A percentile compares a stretch with the other conserved stretches of the same genome.
phyloP scores from a whole-genome alignment of 2,329 filamentous ascomycete species.

The Aureobasidium sp. region DNA sequence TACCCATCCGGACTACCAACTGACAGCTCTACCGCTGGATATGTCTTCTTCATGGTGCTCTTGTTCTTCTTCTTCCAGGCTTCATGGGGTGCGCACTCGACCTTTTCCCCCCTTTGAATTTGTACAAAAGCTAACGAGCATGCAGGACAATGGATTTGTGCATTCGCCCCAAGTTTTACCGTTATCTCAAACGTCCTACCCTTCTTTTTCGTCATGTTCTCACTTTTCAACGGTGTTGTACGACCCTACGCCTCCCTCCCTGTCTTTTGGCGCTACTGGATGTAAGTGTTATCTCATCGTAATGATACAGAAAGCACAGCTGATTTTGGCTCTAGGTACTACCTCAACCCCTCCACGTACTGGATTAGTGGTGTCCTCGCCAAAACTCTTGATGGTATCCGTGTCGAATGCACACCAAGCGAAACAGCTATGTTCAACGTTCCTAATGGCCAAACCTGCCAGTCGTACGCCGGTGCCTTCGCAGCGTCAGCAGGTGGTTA shows the following conservation, averaged over 20 bases:
- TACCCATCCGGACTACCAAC: conserved; percentile 64
- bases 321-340: neutral
- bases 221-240: conserved; percentile 70
- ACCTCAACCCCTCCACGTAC: conserved; percentile 57
- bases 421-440: conserved; percentile 62
- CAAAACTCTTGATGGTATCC: conserved; percentile 49
- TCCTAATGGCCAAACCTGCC: conserved; percentile 58
- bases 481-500: conserved; percentile 51
- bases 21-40: conserved; percentile 59
- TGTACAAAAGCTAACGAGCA: conserved; percentile 28
- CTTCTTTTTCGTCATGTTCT: conserved; percentile 75
- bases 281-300: conserved; percentile 44
- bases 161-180: conserved; percentile 71
- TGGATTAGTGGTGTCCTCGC: conserved; percentile 65
- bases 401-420: conserved; percentile 35
- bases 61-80: conserved; percentile 74
- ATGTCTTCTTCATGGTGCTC: conserved; percentile 70
- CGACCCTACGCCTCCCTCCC: conserved; percentile 58
- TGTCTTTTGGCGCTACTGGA: conserved; percentile 67
- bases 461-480: conserved; percentile 56
- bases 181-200: conserved; percentile 69
- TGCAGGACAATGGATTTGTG: conserved; percentile 73
- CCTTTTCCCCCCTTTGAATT: too few relatives aligned
- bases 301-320: neutral
- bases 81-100: conserved; percentile 34